Conservation (phyloP, 2,329 filamentous ascomycete genomes). For the Aspergillus quadricinctus region DNA sequence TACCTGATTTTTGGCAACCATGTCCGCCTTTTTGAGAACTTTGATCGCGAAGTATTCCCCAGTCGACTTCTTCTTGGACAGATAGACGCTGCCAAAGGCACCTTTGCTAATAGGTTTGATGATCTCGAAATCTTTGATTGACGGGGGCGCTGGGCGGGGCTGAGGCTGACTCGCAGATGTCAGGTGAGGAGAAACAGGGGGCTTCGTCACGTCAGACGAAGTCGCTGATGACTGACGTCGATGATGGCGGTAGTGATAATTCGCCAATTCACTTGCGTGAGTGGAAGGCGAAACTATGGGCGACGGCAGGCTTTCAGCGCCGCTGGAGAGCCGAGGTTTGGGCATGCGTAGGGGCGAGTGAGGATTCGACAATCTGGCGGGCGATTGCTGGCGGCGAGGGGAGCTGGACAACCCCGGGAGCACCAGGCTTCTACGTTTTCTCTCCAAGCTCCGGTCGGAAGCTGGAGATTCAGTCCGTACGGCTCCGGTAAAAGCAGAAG, state of each 20-base stretch:
- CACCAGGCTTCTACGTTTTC: slow-evolving; percentile 81
- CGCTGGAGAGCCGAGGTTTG: slow-evolving; percentile 66
- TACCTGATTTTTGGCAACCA: slow-evolving; percentile 99
- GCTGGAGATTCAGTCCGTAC: slow-evolving; percentile 83
- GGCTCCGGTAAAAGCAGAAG: slow-evolving; percentile 68
- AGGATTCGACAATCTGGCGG: slow-evolving; percentile 68
- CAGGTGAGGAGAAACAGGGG: slow-evolving; percentile 77
- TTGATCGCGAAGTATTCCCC: slow-evolving; percentile 99
- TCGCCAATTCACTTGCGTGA: slow-evolving; percentile 65
- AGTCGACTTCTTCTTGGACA: slow-evolving; percentile 97
- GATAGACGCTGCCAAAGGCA: slow-evolving; percentile 94
- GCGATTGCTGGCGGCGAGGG: slow-evolving; percentile 81
- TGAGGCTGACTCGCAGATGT: slow-evolving; percentile 75
- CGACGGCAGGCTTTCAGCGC: slow-evolving; percentile 60
- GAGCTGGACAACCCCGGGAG: slow-evolving; percentile 70
- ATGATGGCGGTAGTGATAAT: slow-evolving; percentile 61
- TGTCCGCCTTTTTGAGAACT: slow-evolving; percentile 98
- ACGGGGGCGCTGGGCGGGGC: slow-evolving; percentile 82
- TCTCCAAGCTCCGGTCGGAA: slow-evolving; percentile 79
- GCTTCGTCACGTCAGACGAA: slow-evolving; percentile 64
- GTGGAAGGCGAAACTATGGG: slow-evolving; percentile 88
- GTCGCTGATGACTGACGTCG: slow-evolving; percentile 88
- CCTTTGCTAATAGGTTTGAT: slow-evolving; percentile 99
- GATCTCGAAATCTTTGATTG: slow-evolving; percentile 98
- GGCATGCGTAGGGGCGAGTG: slow-evolving; percentile 82